Evolutionary conservation across 208 protist species (phyloP).

Genomic region (Trypanosomatidae sp.): DNA sequence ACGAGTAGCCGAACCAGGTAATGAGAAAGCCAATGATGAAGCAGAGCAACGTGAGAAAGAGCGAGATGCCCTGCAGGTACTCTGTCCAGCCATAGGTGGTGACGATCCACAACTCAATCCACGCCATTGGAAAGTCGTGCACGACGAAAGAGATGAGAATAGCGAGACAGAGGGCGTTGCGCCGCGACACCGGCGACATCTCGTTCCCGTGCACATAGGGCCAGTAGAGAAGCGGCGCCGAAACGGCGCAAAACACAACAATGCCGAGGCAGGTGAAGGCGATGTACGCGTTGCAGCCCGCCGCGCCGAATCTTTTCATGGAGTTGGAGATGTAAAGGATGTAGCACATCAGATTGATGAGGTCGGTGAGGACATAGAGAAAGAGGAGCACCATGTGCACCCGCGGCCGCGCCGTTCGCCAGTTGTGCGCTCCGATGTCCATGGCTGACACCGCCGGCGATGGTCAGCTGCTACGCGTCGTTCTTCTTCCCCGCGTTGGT

Average conservation of each 20-base stretch:
- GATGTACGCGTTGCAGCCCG: conserved; percentile 53
- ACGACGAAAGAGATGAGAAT: conserved; percentile 63
- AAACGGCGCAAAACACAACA: conserved; percentile 38
- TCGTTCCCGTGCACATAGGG: conserved; percentile 63
- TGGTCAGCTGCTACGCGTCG: too few relatives aligned
- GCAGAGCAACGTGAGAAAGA: conserved; percentile 59
- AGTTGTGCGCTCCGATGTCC: conserved; percentile 14
- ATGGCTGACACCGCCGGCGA: too few relatives aligned
- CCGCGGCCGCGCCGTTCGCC: conserved; percentile 34
- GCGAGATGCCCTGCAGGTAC: conserved; percentile 62
- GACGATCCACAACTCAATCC: conserved; percentile 75
- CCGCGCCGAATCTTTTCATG: conserved; percentile 7
- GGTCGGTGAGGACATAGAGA: conserved; percentile 45
- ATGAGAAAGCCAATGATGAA: conserved; percentile 76
- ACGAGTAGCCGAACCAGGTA: conserved; percentile 75
- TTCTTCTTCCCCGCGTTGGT: too few relatives aligned
- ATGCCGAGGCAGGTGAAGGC: conserved; percentile 51
- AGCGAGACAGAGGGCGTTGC: conserved; percentile 41
- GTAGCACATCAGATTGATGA: conserved; percentile 67
- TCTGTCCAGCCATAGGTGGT: conserved; percentile 51
- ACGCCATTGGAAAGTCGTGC: conserved; percentile 71
- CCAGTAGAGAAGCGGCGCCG: conserved; percentile 73
- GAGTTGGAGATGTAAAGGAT: conserved; percentile 43
- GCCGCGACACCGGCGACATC: conserved; percentile 63
- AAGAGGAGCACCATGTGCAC: conserved; percentile 58